A percentile compares a stretch with the other conserved stretches of the same genome.
These are phyloP conservation scores for Acorus gramineus DNA, from an alignment of 106 monocot species.

Conservation along the genomic window DNA sequence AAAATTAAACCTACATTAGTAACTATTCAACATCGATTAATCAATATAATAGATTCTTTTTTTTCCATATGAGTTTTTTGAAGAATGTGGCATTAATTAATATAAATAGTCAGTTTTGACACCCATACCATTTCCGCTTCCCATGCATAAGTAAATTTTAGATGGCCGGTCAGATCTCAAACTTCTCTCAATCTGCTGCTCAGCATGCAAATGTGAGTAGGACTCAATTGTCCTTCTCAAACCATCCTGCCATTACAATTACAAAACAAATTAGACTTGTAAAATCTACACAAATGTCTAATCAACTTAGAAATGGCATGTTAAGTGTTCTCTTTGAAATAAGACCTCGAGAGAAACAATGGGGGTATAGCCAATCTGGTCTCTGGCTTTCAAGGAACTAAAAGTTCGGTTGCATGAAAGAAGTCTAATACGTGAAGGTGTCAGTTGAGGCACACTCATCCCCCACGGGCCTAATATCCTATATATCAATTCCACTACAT, in stretches of 20 bases:
- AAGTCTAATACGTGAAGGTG: slow-evolving; percentile 89
- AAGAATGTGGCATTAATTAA: background rate
- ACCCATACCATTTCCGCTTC: slow-evolving; percentile 62
- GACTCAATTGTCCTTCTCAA: slow-evolving; percentile 74
- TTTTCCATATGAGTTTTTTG: background rate
- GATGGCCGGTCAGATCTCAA: slow-evolving; percentile 12
- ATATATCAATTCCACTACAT: slow-evolving; percentile 65
- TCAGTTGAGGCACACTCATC: slow-evolving; percentile 89
- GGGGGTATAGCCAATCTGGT: slow-evolving; percentile 77
- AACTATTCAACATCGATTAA: background rate
- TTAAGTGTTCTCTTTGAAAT: background rate
- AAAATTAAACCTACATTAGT: background rate
- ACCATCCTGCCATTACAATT: slow-evolving; percentile 56
- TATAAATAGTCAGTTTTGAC: too few relatives aligned
- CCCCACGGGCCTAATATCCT: slow-evolving; percentile 65
- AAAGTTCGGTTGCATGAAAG: slow-evolving; percentile 91
- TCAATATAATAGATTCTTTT: background rate
- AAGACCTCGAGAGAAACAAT: slow-evolving; percentile 79
- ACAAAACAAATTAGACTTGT: too few relatives aligned
- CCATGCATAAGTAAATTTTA: slow-evolving; percentile 62
- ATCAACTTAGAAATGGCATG: background rate
- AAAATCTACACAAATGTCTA: background rate
- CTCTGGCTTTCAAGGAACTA: slow-evolving; percentile 66
- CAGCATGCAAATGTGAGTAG: slow-evolving; percentile 51
- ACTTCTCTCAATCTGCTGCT: slow-evolving; percentile 8